A percentile compares a stretch with the other conserved stretches of the same genome.
phyloP scores from a whole-genome alignment of 1,284 basidiomycete genomes.

The Trametes hirsuta region DNA sequence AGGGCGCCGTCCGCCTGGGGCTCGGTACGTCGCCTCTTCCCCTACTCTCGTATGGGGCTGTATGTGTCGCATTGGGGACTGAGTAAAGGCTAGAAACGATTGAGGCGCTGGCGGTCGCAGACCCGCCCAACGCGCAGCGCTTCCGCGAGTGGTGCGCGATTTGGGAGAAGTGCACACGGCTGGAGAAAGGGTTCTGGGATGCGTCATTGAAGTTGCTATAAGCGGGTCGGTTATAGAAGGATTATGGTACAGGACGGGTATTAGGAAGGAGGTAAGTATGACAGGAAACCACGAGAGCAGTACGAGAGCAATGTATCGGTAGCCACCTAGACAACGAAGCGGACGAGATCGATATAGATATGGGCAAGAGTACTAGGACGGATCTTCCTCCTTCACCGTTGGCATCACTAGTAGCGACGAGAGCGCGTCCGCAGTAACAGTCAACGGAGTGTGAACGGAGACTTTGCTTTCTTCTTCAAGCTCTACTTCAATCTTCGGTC shows the following conservation, averaged over 20 bases:
- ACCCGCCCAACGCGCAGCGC: conserved; percentile 66
- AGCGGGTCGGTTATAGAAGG: background rate
- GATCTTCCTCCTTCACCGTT: conserved; percentile 13
- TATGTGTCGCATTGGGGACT: no score
- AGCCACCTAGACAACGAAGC: background rate
- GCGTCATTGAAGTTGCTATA: conserved; percentile 62
- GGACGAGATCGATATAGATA: background rate
- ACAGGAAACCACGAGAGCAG: conserved; percentile 1
- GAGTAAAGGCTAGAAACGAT: conserved; percentile 51
- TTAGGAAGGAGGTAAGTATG: background rate
- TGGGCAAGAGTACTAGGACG: background rate
- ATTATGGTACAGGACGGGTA: background rate
- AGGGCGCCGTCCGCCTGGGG: conserved; percentile 70
- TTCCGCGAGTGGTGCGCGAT: conserved; percentile 72
- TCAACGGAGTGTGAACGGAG: background rate
- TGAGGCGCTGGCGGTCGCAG: conserved; percentile 59
- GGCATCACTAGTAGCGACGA: background rate
- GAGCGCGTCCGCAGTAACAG: background rate
- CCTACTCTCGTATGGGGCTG: no score
- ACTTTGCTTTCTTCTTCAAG: conserved; percentile 35
- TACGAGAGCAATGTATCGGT: conserved; percentile 18
- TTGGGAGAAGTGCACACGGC: conserved; percentile 77
- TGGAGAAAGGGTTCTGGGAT: conserved; percentile 94
- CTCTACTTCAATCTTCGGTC: conserved; percentile 43
- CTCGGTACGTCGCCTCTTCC: conserved; percentile 54